A percentile compares a stretch with the other conserved stretches of the same genome.
These are phyloP conservation scores for Zea mays DNA, from an alignment of 176 grass and related monocot species.

Conservation along the genomic window DNA sequence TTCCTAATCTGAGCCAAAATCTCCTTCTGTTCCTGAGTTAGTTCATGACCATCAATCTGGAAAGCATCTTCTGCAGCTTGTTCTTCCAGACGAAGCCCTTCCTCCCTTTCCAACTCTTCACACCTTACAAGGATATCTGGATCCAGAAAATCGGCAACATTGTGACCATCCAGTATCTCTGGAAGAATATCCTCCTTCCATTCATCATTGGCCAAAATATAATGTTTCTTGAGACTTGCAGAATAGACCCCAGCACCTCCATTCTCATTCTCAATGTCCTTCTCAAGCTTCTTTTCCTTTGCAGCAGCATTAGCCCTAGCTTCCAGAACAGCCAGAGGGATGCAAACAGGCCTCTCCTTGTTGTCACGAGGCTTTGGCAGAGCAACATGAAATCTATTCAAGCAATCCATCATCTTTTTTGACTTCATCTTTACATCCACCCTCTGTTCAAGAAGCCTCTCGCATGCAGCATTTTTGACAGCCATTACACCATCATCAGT, in stretches of 20 bases:
- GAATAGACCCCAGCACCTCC: constrained; percentile 91
- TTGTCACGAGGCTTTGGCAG: constrained; percentile 76
- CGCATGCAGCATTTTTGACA: constrained; percentile 67
- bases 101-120: constrained; percentile 75
- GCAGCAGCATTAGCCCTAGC: constrained; percentile 41
- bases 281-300: constrained; percentile 73
- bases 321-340: constrained; percentile 49
- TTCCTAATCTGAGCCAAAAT: constrained; percentile 63
- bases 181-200: constrained; percentile 72
- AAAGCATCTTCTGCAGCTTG: constrained; percentile 54
- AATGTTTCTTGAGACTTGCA: constrained; percentile 69
- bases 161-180: constrained; percentile 77
- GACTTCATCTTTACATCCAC: constrained; percentile 64
- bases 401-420: constrained; percentile 60
- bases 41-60: constrained; percentile 63
- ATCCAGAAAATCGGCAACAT: constrained; percentile 78
- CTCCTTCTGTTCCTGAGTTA: constrained; percentile 50
- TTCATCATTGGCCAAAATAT: constrained; percentile 62
- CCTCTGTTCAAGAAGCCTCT: constrained; percentile 62
- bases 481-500: constrained; percentile 76
- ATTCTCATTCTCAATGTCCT: constrained; percentile 68
- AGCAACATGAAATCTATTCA: constrained; percentile 80
- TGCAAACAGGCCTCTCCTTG: constrained; percentile 59
- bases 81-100: constrained; percentile 66
- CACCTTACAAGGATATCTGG: constrained; percentile 67